Conservation (phyloP, 1,284 basidiomycete genomes). For the Cryptococcus hybrid region DNA sequence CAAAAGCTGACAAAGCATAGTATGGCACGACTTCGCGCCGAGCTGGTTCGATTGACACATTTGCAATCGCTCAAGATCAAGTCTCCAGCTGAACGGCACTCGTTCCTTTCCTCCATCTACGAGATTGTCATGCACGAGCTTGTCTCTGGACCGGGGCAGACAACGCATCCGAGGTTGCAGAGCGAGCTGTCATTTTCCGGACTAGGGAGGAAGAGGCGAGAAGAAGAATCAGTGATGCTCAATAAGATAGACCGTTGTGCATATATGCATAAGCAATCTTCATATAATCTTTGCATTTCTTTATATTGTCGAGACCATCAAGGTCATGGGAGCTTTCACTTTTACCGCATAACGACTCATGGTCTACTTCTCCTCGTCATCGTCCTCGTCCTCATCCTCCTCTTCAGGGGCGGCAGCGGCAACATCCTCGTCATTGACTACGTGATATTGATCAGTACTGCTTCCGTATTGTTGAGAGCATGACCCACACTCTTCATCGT, state of each 20-base stretch:
- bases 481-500: constrained; percentile 20
- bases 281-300: background rate
- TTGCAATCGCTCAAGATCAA: constrained; percentile 67
- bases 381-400: constrained; percentile 35
- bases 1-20: constrained; percentile 50
- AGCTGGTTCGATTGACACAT: constrained; percentile 74
- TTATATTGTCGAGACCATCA: background rate
- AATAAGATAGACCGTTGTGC: background rate
- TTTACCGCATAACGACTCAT: background rate
- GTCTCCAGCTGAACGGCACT: constrained; percentile 59
- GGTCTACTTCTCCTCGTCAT: constrained; percentile 28
- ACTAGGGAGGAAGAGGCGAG: constrained; percentile 61
- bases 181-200: constrained; percentile 61
- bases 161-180: constrained; percentile 60
- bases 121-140: constrained; percentile 73
- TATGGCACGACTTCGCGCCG: constrained; percentile 77
- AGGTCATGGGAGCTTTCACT: too few relatives aligned
- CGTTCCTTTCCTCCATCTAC: constrained; percentile 69
- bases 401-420: constrained; percentile 23
- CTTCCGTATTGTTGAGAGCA: background rate
- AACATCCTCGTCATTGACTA: constrained; percentile 4
- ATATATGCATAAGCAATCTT: background rate
- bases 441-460: background rate
- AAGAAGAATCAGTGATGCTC: constrained; percentile 47
- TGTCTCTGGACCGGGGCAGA: constrained; percentile 55